Percentiles rank a stretch among this genome's conserved stretches.
These are phyloP conservation scores for Talaromyces sp. DNA, from an alignment of 2,329 filamentous ascomycete genomes.

Conservation along the genomic window DNA sequence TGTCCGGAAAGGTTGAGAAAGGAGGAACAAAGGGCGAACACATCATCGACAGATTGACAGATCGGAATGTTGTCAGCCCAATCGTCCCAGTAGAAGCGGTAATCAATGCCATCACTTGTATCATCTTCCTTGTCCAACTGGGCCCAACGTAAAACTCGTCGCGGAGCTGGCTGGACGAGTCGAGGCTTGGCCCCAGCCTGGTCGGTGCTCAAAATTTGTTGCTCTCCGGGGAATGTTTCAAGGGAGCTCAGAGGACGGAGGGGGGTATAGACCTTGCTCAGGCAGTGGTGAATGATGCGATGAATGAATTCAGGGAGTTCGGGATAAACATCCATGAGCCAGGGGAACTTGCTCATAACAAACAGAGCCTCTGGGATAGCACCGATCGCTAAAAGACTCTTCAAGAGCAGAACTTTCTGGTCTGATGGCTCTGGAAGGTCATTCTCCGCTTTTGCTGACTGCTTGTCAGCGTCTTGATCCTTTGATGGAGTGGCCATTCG, in stretches of 20 bases:
- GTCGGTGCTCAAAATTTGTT: slow-evolving; percentile 60
- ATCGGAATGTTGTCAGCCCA: slow-evolving; percentile 93
- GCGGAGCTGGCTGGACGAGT: slow-evolving; percentile 60
- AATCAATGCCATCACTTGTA: slow-evolving; percentile 72
- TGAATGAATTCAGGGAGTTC: slow-evolving; percentile 81
- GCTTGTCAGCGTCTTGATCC: slow-evolving; percentile 54
- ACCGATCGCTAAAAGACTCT: slow-evolving; percentile 84
- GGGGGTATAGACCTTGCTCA: slow-evolving; percentile 71
- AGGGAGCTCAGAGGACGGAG: slow-evolving; percentile 51
- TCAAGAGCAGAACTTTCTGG: slow-evolving; percentile 83
- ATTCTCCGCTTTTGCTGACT: slow-evolving; percentile 44
- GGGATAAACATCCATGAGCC: slow-evolving; percentile 82
- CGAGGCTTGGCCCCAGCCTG: slow-evolving; percentile 68
- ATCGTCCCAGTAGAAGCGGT: slow-evolving; percentile 96
- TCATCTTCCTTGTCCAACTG: slow-evolving; percentile 79
- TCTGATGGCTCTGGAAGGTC: slow-evolving; percentile 74
- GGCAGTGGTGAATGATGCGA: slow-evolving; percentile 78
- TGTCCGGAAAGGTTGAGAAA: slow-evolving; percentile 84
- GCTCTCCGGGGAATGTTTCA: slow-evolving; percentile 50
- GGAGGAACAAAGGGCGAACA: slow-evolving; percentile 83
- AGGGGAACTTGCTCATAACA: slow-evolving; percentile 88
- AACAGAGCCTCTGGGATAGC: slow-evolving; percentile 91
- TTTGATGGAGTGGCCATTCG: slow-evolving; percentile 57
- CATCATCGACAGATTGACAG: slow-evolving; percentile 86
- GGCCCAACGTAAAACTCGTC: slow-evolving; percentile 78